Conservation (phyloP, 1,284 basidiomycete genomes). For the Megacollybia platyphylla region DNA sequence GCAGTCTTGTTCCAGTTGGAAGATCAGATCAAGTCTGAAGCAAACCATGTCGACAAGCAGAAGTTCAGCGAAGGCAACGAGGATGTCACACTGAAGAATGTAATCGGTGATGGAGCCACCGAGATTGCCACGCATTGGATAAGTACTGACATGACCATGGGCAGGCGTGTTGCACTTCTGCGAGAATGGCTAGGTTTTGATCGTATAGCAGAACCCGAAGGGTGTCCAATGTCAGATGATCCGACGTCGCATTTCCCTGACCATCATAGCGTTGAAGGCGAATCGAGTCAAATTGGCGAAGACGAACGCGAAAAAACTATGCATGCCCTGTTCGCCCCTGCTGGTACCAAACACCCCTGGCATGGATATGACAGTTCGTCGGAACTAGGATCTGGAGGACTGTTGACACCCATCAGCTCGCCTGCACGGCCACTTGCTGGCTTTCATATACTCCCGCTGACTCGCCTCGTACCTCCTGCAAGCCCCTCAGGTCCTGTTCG, state of each 20-base stretch:
- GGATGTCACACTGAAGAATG: constrained; percentile 44
- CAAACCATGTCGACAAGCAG: constrained; percentile 6
- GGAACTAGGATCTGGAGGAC: too few species aligned
- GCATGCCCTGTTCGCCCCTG: constrained; percentile 4
- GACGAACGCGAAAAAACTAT: constrained; percentile 6
- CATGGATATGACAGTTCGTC: too few species aligned
- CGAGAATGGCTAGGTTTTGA: constrained; percentile 10
- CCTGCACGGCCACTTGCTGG: too few species aligned
- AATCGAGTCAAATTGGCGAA: constrained; percentile 4
- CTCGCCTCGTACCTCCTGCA: too few species aligned
- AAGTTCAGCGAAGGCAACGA: constrained; percentile 16
- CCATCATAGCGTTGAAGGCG: constrained; percentile 4
- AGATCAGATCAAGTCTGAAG: not conserved
- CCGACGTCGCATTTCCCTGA: not conserved
- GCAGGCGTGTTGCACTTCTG: constrained; percentile 24
- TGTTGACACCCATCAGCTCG: too few species aligned
- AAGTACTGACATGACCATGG: not conserved
- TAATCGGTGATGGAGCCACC: constrained; percentile 37
- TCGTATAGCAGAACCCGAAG: not conserved
- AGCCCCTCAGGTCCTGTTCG: too few species aligned
- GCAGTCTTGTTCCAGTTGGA: not conserved
- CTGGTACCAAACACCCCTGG: not conserved
- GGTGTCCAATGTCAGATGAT: not conserved
- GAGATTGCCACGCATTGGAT: constrained; percentile 17
- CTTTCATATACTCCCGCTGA: too few species aligned